These are phyloP conservation scores for Fusarium cicatricum DNA, from an alignment of 2,329 filamentous ascomycete species.

Conservation along the genomic window DNA sequence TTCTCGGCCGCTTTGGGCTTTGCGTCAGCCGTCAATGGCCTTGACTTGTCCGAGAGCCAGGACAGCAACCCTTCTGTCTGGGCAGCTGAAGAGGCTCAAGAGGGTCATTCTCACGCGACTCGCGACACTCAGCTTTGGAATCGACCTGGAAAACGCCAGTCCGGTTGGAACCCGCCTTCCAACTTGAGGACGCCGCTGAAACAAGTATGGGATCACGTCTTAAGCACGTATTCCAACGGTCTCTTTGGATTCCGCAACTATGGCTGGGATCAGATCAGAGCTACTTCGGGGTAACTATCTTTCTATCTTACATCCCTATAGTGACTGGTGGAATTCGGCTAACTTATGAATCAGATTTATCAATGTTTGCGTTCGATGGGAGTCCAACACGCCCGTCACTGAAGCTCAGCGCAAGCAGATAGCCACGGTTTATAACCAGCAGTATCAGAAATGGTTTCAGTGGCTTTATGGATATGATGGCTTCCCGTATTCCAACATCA, in stretches of 20 bases:
- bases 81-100: not conserved
- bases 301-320: no score
- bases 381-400: slow-evolving; percentile 48
- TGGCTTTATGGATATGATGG: slow-evolving; percentile 53
- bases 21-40: slow-evolving; percentile 1
- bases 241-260: slow-evolving; percentile 43
- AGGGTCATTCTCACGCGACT: not conserved
- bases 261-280: slow-evolving; percentile 44
- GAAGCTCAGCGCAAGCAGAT: slow-evolving; percentile 49
- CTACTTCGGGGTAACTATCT: slow-evolving; percentile 41
- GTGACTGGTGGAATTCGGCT: not conserved
- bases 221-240: slow-evolving; percentile 36
- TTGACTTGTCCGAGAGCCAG: slow-evolving; percentile 2
- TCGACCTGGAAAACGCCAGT: slow-evolving; percentile 36
- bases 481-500: slow-evolving; percentile 52
- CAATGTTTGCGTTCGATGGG: slow-evolving; percentile 53
- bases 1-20: slow-evolving; percentile 5
- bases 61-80: slow-evolving; percentile 8
- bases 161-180: slow-evolving; percentile 41
- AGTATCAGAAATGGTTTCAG: slow-evolving; percentile 53
- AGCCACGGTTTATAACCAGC: slow-evolving; percentile 45
- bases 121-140: slow-evolving; percentile 16
- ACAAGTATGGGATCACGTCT: slow-evolving; percentile 42
- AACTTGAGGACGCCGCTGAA: slow-evolving; percentile 35
- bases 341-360: not conserved